Percentiles rank a stretch among this genome's conserved stretches.
phyloP scores from a whole-genome alignment of 768 basidiomycete genomes.

The Suillus sp. region DNA sequence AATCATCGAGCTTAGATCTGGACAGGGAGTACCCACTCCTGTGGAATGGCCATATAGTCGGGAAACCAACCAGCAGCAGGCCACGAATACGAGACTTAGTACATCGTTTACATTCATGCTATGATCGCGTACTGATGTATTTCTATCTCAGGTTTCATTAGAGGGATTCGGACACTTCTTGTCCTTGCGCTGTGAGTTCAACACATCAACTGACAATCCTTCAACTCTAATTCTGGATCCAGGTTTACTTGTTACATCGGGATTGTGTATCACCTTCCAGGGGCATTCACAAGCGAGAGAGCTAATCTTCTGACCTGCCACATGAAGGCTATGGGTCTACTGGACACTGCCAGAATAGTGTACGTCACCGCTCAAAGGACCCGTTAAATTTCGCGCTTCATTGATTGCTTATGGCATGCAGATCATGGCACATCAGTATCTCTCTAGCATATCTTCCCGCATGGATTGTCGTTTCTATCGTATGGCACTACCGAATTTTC shows the following conservation, averaged over 20 bases:
- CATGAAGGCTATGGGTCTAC: conserved; percentile 79
- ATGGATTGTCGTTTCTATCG: conserved; percentile 67
- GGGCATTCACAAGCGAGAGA: conserved; percentile 66
- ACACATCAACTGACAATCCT: neutral
- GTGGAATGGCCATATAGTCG: conserved; percentile 73
- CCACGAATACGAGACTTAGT: conserved; percentile 59
- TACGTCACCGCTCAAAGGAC: conserved; percentile 29
- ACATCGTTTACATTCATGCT: conserved; percentile 22
- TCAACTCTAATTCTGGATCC: conserved; percentile 5
- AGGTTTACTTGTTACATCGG: conserved; percentile 75
- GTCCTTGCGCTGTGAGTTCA: conserved; percentile 63
- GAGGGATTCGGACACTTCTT: conserved; percentile 61
- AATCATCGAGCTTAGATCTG: conserved; percentile 69
- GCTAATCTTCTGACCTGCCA: conserved; percentile 66
- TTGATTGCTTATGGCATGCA: conserved; percentile 17
- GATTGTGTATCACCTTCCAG: conserved; percentile 77
- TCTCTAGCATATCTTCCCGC: conserved; percentile 73
- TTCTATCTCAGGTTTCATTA: conserved; percentile 51
- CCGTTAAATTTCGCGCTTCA: conserved; percentile 1
- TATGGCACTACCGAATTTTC: conserved; percentile 73
- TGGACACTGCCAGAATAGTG: conserved; percentile 68
- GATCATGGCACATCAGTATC: conserved; percentile 68
- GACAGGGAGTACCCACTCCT: conserved; percentile 55
- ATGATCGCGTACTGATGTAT: conserved; percentile 12
- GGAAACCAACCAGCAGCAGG: conserved; percentile 66